Evolutionary conservation across 2,329 filamentous ascomycete species (phyloP), one percentile per base, ranked within the genome.

Genomic region (Verticillium tricorpus): DNA sequence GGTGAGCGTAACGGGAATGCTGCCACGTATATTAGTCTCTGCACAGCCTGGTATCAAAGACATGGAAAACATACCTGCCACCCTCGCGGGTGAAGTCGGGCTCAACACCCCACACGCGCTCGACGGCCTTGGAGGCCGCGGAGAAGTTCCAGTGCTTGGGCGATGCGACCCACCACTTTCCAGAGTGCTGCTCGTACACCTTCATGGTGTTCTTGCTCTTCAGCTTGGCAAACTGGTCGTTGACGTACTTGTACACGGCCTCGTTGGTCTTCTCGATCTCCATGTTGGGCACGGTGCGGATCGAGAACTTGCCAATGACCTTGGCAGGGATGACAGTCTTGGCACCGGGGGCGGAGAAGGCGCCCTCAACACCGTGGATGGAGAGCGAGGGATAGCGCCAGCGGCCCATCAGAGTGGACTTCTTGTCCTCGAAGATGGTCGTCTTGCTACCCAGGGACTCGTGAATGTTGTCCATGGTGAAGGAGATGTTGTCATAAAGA

Each of bases 141-240:
- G 88, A 86, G 80, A 98, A 99, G 84, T 99, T 99, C 93, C 95
- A 98, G 84, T 99, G 94, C 80, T 96, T 95, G 34, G 95, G 94
- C 73, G 90, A 93, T 56, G 96, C 93, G 57, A 96, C 93, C 95
- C 95, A 99, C 95, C 95, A 99, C 80, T 97, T 97, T 69, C 95
- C 95, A 63, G 88, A 89, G 81, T 99, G 95, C 78, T 94, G 89
- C 62, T 93, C 83, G 73, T 83, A 88, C 60, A 93, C 88, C 70
- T 91, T 91, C 72, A 96, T 77, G 17, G 84, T 93, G 82, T 99
- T 99, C 85, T 99, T 99, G 78, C 90, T 95, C 67, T 87, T 86
- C 37, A 98, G 84, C 78, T 93, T 92, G 69, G 90, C 89, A 75
- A 96, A 97, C 68, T 91, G 87, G 67, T 90, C 88, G 72, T 94